Evolutionary conservation across 768 basidiomycete genomes (phyloP).

Genomic region (Termitomyces heimii): DNA sequence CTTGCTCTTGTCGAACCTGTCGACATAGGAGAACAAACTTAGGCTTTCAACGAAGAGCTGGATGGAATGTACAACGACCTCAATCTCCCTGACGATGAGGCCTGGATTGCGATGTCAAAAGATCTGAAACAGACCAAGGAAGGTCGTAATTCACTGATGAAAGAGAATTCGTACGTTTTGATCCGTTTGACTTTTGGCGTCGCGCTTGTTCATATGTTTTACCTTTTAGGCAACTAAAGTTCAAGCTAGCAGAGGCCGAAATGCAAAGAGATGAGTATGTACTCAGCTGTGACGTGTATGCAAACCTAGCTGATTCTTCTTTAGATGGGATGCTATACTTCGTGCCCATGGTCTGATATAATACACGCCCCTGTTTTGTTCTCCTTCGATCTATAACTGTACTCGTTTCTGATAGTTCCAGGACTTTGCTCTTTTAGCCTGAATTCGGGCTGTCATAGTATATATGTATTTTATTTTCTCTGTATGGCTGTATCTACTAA

Average conservation of each 20-base stretch:
- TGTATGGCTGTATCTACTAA: slow-evolving; percentile 14
- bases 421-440: slow-evolving; percentile 6
- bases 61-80: slow-evolving; percentile 87
- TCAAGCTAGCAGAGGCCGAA: slow-evolving; percentile 63
- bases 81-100: slow-evolving; percentile 76
- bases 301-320: slow-evolving; percentile 9
- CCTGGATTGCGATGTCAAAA: slow-evolving; percentile 69
- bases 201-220: slow-evolving; percentile 2
- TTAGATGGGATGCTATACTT: slow-evolving; percentile 65
- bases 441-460: slow-evolving; percentile 2
- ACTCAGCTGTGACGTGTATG: not conserved
- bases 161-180: slow-evolving; percentile 72
- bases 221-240: slow-evolving; percentile 56
- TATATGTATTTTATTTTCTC: slow-evolving; percentile 13
- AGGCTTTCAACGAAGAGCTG: slow-evolving; percentile 95
- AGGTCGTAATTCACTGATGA: slow-evolving; percentile 60
- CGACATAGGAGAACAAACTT: slow-evolving; percentile 3
- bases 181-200: not conserved
- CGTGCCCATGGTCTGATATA: slow-evolving; percentile 40
- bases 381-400: slow-evolving; percentile 5
- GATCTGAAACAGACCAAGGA: slow-evolving; percentile 77
- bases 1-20: not conserved
- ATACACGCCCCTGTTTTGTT: slow-evolving; percentile 7
- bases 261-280: slow-evolving; percentile 78
- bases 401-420: slow-evolving; percentile 2